Base-by-base conservation (phyloP, 2,329 filamentous ascomycete species). In the Fusarium napiforme region DNA sequence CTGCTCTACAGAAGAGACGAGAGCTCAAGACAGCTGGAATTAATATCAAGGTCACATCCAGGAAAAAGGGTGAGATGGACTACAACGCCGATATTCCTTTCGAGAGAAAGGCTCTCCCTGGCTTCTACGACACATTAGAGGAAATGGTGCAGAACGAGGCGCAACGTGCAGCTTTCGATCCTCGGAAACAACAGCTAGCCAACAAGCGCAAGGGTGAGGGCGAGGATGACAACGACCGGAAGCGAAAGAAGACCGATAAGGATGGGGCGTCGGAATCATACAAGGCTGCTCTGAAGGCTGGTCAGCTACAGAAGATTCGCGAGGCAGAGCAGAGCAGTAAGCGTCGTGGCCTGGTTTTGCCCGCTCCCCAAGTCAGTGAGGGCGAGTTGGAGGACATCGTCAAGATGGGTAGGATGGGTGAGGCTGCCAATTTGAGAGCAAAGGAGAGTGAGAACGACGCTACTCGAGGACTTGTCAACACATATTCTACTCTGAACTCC, bases 61-160 rank as follows among this genome's bases (percentile, higher is more conserved):
- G 93, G 69, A 98, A 98, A 86, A 92, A 94, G 86, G 96, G 96
- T 1, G 93, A 98, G 85, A 99, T 99, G 94, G 96, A 99, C 83
- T 99, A 99, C 86, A 99, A 99, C 83, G 96, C 96, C 77, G 96
- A 99, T 78, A 97, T 99, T 74, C 96, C 96, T 0, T 98, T 99
- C 75, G 96, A 99, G 82, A 98, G 96, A 83, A 93, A 93, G 73
- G 92, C 96, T 1, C 92, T 93, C 0, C 86, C 91, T 28, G 96
- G 96, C 18, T 99, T 99, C 81, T 97, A 96, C 84, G 96, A 99
- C 81, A 99, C 96, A 0, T 87, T 86, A 7, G 95, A 98, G 19
- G 96, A 99, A 80, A 86, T 93, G 74, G 84, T 85, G 9, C 88
- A 87, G 74, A 99, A 99, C 81, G 96, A 99, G 82, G 89, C 89